Evolutionary conservation across 306 rosid species (phyloP).

Genomic region (Lagenaria siceraria): DNA sequence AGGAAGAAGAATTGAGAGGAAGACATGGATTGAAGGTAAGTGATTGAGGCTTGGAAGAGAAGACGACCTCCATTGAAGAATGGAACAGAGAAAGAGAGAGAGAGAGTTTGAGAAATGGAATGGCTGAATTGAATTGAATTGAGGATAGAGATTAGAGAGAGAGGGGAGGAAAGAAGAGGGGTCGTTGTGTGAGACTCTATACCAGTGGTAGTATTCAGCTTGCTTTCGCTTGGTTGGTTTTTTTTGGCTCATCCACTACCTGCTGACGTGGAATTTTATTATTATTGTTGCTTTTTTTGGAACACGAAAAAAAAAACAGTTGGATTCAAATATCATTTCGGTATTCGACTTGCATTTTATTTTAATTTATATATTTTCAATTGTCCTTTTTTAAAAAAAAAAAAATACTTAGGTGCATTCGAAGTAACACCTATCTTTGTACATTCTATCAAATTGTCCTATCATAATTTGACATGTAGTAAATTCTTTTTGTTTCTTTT

Average conservation of each 20-base stretch:
- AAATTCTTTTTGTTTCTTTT: too few relatives aligned
- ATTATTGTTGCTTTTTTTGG: not conserved
- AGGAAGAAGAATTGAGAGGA: constrained; percentile 12
- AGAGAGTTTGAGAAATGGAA: not conserved
- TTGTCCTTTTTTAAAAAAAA: too few relatives aligned
- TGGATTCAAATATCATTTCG: too few relatives aligned
- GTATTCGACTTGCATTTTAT: too few relatives aligned
- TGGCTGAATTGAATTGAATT: constrained; percentile 2
- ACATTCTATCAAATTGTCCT: too few relatives aligned
- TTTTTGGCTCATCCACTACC: not conserved
- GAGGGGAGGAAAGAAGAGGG: constrained; percentile 22
- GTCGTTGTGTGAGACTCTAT: not conserved
- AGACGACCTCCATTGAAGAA: constrained; percentile 44
- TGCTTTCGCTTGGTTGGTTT: constrained; percentile 7
- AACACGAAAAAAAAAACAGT: too few relatives aligned
- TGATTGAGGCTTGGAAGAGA: constrained; percentile 33
- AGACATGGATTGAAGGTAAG: constrained; percentile 25
- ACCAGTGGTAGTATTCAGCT: constrained; percentile 4
- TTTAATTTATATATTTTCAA: too few relatives aligned
- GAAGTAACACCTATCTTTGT: too few relatives aligned
- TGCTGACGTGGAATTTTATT: constrained; percentile 5
- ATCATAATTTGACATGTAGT: too few relatives aligned
- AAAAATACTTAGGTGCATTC: too few relatives aligned
- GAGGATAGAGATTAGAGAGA: constrained; percentile 14
- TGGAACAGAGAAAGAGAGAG: not conserved